These are phyloP conservation scores for Phenoliferia sp. DNA, from an alignment of 1,284 basidiomycete species.

Conservation along the genomic window DNA sequence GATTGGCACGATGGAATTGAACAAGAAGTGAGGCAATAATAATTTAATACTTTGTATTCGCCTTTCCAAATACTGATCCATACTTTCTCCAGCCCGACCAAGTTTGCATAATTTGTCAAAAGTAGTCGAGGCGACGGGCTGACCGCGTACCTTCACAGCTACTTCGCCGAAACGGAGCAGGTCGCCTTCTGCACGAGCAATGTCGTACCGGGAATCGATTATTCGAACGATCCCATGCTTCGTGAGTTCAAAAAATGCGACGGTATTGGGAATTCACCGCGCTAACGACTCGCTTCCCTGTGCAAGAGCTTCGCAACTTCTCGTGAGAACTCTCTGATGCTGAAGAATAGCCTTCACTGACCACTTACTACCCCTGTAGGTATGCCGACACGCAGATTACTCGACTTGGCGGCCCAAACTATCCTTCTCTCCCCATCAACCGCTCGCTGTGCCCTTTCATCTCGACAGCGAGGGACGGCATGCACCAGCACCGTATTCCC, in stretches of 20 bases:
- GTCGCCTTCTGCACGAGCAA: slow-evolving; percentile 74
- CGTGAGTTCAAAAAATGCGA: slow-evolving; percentile 38
- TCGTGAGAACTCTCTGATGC: no score
- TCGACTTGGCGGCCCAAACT: slow-evolving; percentile 50
- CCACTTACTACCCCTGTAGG: neutral
- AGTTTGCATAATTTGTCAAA: neutral
- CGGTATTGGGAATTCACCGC: no score
- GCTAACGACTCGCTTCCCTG: no score
- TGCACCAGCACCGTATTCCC: slow-evolving; percentile 55
- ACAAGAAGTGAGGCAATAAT: slow-evolving; percentile 43
- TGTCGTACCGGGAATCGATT: slow-evolving; percentile 72
- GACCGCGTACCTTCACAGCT: slow-evolving; percentile 55
- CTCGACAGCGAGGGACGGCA: slow-evolving; percentile 61
- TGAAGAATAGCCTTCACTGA: no score
- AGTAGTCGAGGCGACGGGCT: slow-evolving; percentile 49
- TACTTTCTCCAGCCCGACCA: neutral
- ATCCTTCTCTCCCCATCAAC: slow-evolving; percentile 66
- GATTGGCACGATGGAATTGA: slow-evolving; percentile 68
- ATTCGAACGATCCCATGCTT: slow-evolving; percentile 74
- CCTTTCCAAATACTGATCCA: slow-evolving; percentile 4
- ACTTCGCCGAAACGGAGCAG: slow-evolving; percentile 70
- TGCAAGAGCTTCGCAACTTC: slow-evolving; percentile 64
- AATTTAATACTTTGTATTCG: slow-evolving; percentile 8
- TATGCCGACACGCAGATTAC: slow-evolving; percentile 60
- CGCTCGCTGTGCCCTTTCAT: slow-evolving; percentile 69